Evolutionary conservation across 140 eudicot genomes (phyloP), one percentile per base, ranked within the genome.

Genomic region (Senecio squalidus): DNA sequence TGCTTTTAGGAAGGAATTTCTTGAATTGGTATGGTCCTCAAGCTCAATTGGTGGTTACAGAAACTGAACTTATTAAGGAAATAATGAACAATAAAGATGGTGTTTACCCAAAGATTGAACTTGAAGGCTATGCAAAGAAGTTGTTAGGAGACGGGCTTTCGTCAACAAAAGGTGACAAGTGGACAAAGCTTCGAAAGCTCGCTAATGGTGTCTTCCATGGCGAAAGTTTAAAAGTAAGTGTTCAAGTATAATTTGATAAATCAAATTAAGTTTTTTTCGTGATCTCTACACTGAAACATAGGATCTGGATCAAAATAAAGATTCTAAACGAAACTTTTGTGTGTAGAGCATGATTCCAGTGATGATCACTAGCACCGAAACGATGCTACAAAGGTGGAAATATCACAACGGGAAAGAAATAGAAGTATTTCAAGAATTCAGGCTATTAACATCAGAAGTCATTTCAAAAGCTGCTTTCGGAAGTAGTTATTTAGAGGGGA

Each of bases 11-110:
- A 53, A 30, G 22, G 31, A 80, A 67, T 29, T 80, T 71, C 53
- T 67, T 80, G 48, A 67, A 75, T 29, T 80, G 79, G 82, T 62
- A 71, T 63, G 85, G 85, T 58, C 50, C 74, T 61, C 74, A 75
- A 80, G 82, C 82, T 52, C 79, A 80, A 58, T 22, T 80, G 44
- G 76, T 80, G 55, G 82, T 80, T 55, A 80, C 85, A 20, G 85
- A 80, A 67, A 33, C 50, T 9, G 76, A 67, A 24, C 58, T 80
- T 23, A 51, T 80, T 18, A 79, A 79, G 29, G 76, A 71, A 63
- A 79, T 79, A 66, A 50, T 79, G 67, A 66, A 68, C 64, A 68
- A 80, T 55, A 75, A 51, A 58, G 74, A 80, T 47, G 74, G 66
- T 27, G 58, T 15, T 31, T 80, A 67, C 33, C 79, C 79, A 11